phyloP scores from a whole-genome alignment of 208 protist species.

The Trypanosoma congolense region DNA sequence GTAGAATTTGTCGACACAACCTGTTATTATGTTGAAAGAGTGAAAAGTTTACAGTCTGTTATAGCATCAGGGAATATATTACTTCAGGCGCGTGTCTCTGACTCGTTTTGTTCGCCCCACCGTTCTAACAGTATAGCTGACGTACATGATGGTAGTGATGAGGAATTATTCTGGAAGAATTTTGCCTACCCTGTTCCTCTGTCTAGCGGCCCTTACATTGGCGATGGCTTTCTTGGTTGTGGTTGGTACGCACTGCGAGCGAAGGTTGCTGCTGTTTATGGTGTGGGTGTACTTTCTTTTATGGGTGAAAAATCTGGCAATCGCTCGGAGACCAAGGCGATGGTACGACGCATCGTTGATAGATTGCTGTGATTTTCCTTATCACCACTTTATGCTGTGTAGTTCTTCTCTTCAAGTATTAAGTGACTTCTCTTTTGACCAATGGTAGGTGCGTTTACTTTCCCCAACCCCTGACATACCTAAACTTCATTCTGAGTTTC shows the following conservation, averaged over 20 bases:
- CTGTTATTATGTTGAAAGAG: slow-evolving; percentile 69
- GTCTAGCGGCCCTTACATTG: slow-evolving; percentile 52
- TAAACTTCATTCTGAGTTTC: no score
- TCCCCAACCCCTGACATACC: no score
- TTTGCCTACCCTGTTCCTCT: slow-evolving; percentile 65
- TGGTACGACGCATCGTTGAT: slow-evolving; percentile 21
- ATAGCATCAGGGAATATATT: slow-evolving; percentile 23
- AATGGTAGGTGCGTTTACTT: no score
- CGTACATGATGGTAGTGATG: slow-evolving; percentile 5
- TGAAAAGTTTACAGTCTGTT: slow-evolving; percentile 29
- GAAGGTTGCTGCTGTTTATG: slow-evolving; percentile 47
- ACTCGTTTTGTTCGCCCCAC: not conserved
- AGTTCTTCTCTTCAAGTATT: no score
- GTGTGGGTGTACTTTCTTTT: slow-evolving; percentile 50
- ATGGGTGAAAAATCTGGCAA: slow-evolving; percentile 54
- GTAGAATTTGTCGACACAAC: slow-evolving; percentile 72
- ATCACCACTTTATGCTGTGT: no score
- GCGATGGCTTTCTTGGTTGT: slow-evolving; percentile 26
- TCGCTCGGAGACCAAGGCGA: slow-evolving; percentile 33
- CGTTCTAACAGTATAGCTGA: slow-evolving; percentile 3
- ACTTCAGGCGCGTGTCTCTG: slow-evolving; percentile 11
- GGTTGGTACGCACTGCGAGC: slow-evolving; percentile 49
- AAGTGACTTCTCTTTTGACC: no score
- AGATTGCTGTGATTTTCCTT: slow-evolving; percentile 22
- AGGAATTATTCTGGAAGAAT: slow-evolving; percentile 30